Base-by-base conservation (phyloP, 208 protist species). In the Porcisia deanei region DNA sequence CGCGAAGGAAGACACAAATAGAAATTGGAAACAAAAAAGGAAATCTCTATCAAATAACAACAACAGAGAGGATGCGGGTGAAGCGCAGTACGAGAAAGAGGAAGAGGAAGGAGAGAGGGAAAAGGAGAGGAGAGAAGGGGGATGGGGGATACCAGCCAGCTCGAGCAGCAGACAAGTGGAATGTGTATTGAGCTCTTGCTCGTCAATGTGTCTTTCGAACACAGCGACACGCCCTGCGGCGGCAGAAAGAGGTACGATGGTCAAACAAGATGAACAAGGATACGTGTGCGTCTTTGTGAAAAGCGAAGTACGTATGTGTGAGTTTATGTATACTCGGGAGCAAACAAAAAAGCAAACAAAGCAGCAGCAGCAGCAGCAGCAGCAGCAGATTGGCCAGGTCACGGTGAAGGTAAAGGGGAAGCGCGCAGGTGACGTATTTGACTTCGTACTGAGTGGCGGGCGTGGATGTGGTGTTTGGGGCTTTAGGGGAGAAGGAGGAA, bases 351-450 rank as follows among this genome's bases (percentile, higher is more conserved):
- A 41, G 3, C 8, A 30, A 47, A 49, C 10, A 49, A 47, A 0
- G 30, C 30, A 30, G 30, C 68, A 45, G 54, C 16, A 60, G 47
- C n/a, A 20, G n/a, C 43, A 58, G 3, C 47, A 43, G 14, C 41
- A 65, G 34, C 60, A 37, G 63, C n/a, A 83, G 16, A 57, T 34
- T 25, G 34, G n/a, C 61, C 61, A 18, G 20, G 39, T 30, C 37
- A 66, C 37, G 43, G 20, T 9, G 39, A 49, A 22, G 20, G 34
- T 60, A 37, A 47, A 41, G 18, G 39, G 45, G 39, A 47, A 30
- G 45, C 14, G 12, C 61, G 2, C 22, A 16, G 18, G 39, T 49
- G 16, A 66, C 61, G 61, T 66, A 43, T 66, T 45, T 41, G 61
- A 66, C 61, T 47, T 30, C 25, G 22, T 47, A 25, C n/a, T 2